Evolutionary conservation across 257 asterid species (phyloP), one percentile per base, ranked within the genome.

Genomic region (Nicotiana obtusifolia): DNA sequence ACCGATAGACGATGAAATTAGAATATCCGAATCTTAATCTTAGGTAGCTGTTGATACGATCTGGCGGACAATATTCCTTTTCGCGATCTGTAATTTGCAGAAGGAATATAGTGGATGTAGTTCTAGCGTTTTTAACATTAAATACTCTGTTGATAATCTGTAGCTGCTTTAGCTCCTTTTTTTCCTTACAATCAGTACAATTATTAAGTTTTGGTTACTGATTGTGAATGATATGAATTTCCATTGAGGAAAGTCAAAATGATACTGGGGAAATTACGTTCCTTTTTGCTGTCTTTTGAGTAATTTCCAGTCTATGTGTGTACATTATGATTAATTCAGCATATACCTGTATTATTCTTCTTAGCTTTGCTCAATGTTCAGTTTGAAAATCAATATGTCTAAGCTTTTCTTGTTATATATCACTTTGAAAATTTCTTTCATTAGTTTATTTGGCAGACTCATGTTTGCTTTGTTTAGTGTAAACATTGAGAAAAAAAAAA

Each of bases 1-100:
- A 86, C 82, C 4, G 91, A 90, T 60, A 84, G 91, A 86, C 85
- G 88, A 83, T 81, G 77, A 69, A 9, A 33, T 20, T 3, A 9
- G n/a, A 4, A 35, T 17, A n/a, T 69, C n/a, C 13, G 31, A 7
- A 8, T 37, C 1, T 19, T 9, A 68, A 35, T 35, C 28, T 19
- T 19, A 68, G 77, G 54, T n/a, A 19, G 54, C 10, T 68, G 77
- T 68, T 35, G 77, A 68, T 68, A 35, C 31, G 2, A 35, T n/a
- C 17, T 37, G 35, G 8, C 10, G 64, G 68, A 24, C 14, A 26
- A 10, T 41, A 41, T 69, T 71, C 6, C 7, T 11, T 10, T 69
- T 41, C 6, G 30, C 5, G 77, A 66, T 31, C 4, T 66, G 24
- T 3, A 31, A 31, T 35, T 68, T 69, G 35, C 17, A 68, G 49